Evolutionary conservation across 1,139 yeast species (phyloP).

Genomic region (Lodderomyces elongisporus): DNA sequence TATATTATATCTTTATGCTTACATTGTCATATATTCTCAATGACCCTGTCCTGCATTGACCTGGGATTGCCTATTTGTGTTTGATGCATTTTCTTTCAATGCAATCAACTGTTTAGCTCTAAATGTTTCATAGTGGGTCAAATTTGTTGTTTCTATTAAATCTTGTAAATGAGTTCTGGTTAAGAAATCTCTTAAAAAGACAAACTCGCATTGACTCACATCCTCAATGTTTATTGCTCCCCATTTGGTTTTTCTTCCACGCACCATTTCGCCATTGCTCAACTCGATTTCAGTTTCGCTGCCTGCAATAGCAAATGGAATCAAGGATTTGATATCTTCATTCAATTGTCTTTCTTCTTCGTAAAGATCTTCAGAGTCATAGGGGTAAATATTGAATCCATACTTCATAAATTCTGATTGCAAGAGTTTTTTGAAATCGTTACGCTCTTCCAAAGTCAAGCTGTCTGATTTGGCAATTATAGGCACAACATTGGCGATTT

Average conservation of each 20-base stretch:
- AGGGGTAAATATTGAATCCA: conserved; percentile 81
- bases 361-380: conserved; percentile 66
- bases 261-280: conserved; percentile 61
- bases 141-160: conserved; percentile 86
- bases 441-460: conserved; percentile 79
- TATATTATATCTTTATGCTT: too few species aligned
- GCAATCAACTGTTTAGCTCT: conserved; percentile 93
- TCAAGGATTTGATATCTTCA: conserved; percentile 68
- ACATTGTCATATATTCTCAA: too few species aligned
- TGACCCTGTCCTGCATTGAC: too few species aligned
- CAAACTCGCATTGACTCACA: conserved; percentile 91
- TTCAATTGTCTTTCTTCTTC: conserved; percentile 80
- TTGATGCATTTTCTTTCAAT: conserved; percentile 76
- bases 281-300: conserved; percentile 74
- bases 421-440: conserved; percentile 64
- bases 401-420: conserved; percentile 76
- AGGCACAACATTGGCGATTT: conserved; percentile 91
- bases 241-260: conserved; percentile 93
- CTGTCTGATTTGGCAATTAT: conserved; percentile 82
- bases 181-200: conserved; percentile 85
- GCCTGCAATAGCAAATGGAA: conserved; percentile 95
- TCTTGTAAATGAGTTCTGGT: conserved; percentile 96
- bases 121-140: conserved; percentile 86
- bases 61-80: conserved; percentile 11
- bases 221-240: conserved; percentile 91